These are phyloP conservation scores for Thalassiosira profunda DNA, from an alignment of 108 stramenopile genomes.

Conservation along the genomic window DNA sequence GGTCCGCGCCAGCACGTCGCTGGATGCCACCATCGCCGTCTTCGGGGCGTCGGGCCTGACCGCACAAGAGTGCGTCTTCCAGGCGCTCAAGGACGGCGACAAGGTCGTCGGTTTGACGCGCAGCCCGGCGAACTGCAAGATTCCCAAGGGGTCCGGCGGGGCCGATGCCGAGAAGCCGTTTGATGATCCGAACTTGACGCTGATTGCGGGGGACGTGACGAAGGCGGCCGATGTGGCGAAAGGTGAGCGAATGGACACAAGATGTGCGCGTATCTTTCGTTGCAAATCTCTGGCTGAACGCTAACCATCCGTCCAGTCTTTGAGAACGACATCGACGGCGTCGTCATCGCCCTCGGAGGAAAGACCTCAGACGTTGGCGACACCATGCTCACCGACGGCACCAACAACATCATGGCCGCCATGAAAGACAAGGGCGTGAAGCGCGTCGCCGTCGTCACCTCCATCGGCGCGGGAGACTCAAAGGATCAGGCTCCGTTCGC, in stretches of 20 bases:
- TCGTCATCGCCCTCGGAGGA: slow-evolving; percentile 96
- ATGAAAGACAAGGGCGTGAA: slow-evolving; percentile 96
- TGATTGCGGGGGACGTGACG: slow-evolving; percentile 90
- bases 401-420: slow-evolving; percentile 85
- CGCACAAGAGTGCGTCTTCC: slow-evolving; percentile 86
- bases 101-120: slow-evolving; percentile 87
- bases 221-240: slow-evolving; percentile 87
- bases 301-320: slow-evolving; percentile 52
- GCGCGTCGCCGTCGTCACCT: slow-evolving; percentile 94
- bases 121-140: slow-evolving; percentile 78
- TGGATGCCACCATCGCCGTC: slow-evolving; percentile 82
- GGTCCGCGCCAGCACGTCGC: neutral
- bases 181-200: slow-evolving; percentile 67
- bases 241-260: slow-evolving; percentile 9
- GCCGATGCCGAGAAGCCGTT: slow-evolving; percentile 76
- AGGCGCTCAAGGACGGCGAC: slow-evolving; percentile 88
- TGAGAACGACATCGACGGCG: slow-evolving; percentile 84
- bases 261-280: neutral
- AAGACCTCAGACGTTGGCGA: slow-evolving; percentile 93
- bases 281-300: neutral
- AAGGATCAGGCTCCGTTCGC: slow-evolving; percentile 95
- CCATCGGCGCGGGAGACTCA: slow-evolving; percentile 96
- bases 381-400: slow-evolving; percentile 97
- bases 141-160: slow-evolving; percentile 87
- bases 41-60: slow-evolving; percentile 94